Conservation (phyloP, 2,329 filamentous ascomycete genomes). For the Zymoseptoria passerinii region DNA sequence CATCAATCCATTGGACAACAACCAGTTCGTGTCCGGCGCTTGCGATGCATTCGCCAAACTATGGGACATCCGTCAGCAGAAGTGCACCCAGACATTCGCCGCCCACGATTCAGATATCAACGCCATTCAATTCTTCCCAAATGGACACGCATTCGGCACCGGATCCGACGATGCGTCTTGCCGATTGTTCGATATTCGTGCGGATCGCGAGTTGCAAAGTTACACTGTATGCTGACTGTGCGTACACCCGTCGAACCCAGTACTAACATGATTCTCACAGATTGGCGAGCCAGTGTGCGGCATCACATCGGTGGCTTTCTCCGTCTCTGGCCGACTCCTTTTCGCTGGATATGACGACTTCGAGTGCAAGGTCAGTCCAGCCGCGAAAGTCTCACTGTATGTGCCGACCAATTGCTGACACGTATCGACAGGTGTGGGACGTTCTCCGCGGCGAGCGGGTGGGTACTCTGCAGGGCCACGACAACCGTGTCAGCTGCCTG, state of each 20-base stretch:
- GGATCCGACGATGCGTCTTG: conserved; percentile 97
- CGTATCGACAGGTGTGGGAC: conserved; percentile 74
- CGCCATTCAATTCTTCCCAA: conserved; percentile 98
- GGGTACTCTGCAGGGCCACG: conserved; percentile 90
- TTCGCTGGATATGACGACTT: conserved; percentile 99
- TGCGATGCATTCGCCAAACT: conserved; percentile 98
- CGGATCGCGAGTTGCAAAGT: conserved; percentile 69
- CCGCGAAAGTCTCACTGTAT: not conserved
- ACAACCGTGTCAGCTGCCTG: conserved; percentile 97
- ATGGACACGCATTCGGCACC: conserved; percentile 95
- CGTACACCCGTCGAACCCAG: not conserved
- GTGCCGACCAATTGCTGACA: conserved; percentile 7
- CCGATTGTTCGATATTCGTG: conserved; percentile 93
- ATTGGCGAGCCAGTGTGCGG: conserved; percentile 96
- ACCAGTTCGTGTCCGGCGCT: conserved; percentile 98
- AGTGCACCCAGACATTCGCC: conserved; percentile 96
- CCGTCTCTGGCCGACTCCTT: conserved; percentile 85
- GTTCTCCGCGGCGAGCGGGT: conserved; percentile 94
- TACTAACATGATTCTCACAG: conserved; percentile 40
- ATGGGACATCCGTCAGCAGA: conserved; percentile 97
- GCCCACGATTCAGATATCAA: conserved; percentile 99
- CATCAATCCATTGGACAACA: conserved; percentile 98
- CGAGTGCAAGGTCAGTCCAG: conserved; percentile 82
- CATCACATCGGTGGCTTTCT: conserved; percentile 96
- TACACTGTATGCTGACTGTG: conserved; percentile 48